Evolutionary conservation across 1,139 yeast species (phyloP).

Genomic region (Zygosaccharomyces pseudobailii): DNA sequence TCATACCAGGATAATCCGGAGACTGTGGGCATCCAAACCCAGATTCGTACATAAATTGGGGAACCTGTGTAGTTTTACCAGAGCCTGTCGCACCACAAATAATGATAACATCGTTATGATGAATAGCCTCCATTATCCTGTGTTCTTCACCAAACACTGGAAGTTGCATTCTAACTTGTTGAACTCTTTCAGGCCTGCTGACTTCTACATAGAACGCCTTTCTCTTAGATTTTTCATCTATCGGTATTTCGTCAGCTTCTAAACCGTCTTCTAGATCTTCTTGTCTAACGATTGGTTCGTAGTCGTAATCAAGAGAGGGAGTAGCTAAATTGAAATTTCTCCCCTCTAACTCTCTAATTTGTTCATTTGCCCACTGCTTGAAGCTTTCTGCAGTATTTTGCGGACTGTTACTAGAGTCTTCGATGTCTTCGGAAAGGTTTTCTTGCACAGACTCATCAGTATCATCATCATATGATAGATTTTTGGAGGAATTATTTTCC

Average conservation of each 20-base stretch:
- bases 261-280: conserved; percentile 67
- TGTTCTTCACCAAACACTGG: conserved; percentile 95
- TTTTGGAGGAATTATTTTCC: conserved; percentile 25
- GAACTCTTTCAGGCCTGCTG: conserved; percentile 59
- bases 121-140: conserved; percentile 90
- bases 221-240: conserved; percentile 51
- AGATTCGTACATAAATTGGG: conserved; percentile 76
- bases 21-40: conserved; percentile 71
- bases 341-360: conserved; percentile 53
- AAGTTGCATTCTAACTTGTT: conserved; percentile 58
- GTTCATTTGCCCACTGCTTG: conserved; percentile 50
- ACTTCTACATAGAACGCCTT: conserved; percentile 68
- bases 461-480: conserved; percentile 20
- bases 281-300: conserved; percentile 46
- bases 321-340: conserved; percentile 43
- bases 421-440: no score
- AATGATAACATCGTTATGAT: conserved; percentile 85
- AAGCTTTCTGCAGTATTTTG: conserved; percentile 43
- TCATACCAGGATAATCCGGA: conserved; percentile 74
- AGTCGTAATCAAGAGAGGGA: conserved; percentile 50
- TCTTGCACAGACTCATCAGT: conserved; percentile 14
- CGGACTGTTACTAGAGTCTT: no score
- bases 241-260: conserved; percentile 52
- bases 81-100: conserved; percentile 93
- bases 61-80: conserved; percentile 77